A percentile compares a stretch with the other conserved stretches of the same genome.
Evolutionary conservation across 805 yeast genomes (phyloP).

Genomic region (Yarrowia osloensis): DNA sequence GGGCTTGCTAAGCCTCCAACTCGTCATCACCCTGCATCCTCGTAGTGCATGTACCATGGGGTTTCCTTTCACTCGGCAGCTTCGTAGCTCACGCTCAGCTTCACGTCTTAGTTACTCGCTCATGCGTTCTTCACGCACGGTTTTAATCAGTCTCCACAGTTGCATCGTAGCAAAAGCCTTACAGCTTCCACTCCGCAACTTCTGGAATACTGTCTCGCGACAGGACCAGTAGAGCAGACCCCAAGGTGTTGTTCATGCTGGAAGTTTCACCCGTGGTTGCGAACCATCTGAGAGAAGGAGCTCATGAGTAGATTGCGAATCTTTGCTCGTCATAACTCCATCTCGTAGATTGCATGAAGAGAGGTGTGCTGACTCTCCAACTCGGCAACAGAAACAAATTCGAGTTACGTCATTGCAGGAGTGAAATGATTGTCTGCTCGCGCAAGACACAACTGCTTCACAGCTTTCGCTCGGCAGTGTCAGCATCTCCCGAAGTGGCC

Average conservation of each 20-base stretch:
- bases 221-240: conserved; percentile 5
- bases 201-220: not conserved
- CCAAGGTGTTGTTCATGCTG: not conserved
- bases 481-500: not conserved
- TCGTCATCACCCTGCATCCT: not conserved
- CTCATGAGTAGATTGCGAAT: not conserved
- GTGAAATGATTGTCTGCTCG: not conserved
- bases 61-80: not conserved
- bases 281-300: not conserved
- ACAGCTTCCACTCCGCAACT: not conserved
- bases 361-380: not conserved
- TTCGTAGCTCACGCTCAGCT: not conserved
- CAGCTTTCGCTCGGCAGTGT: not conserved
- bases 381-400: not conserved
- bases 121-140: not conserved
- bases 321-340: not conserved
- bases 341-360: not conserved
- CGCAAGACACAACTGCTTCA: not conserved
- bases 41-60: not conserved
- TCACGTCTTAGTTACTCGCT: not conserved
- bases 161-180: not conserved
- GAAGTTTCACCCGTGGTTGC: not conserved
- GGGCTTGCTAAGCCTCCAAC: not conserved
- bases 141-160: not conserved
- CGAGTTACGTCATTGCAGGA: not conserved